phyloP scores from a whole-genome alignment of 2,329 filamentous ascomycete genomes.

The Alternaria sp. region DNA sequence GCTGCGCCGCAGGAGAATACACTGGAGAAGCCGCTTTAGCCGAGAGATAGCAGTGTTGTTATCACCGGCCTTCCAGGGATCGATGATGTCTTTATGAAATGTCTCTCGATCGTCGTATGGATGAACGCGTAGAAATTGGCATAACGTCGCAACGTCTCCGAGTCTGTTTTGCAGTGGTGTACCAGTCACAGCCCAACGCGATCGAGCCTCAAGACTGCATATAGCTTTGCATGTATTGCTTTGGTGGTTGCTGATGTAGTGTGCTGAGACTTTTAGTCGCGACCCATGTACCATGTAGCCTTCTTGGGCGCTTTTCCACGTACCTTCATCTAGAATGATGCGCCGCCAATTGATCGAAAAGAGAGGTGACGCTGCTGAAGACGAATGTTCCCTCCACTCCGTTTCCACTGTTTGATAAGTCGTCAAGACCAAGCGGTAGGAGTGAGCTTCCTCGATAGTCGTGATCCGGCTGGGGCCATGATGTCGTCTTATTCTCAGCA shows the following conservation, averaged over 20 bases:
- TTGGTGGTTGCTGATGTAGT: slow-evolving; percentile 39
- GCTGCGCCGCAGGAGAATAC: slow-evolving; percentile 54
- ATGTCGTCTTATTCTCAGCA: not conserved
- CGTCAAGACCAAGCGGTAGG: not conserved
- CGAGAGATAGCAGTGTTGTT: slow-evolving; percentile 49
- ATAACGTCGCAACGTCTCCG: slow-evolving; percentile 25
- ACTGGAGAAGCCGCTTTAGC: slow-evolving; percentile 52
- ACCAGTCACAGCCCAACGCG: slow-evolving; percentile 64
- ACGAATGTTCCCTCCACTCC: not conserved
- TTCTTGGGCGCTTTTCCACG: not conserved
- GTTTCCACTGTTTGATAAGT: slow-evolving; percentile 22
- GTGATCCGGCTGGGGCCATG: not conserved
- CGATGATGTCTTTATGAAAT: slow-evolving; percentile 54
- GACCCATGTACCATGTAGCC: not conserved
- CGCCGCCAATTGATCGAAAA: slow-evolving; percentile 50
- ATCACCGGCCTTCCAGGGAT: slow-evolving; percentile 51
- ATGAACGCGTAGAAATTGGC: slow-evolving; percentile 25
- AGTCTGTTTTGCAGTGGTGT: slow-evolving; percentile 48
- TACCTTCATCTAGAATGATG: slow-evolving; percentile 47
- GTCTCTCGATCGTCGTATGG: slow-evolving; percentile 38
- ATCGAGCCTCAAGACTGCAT: slow-evolving; percentile 53
- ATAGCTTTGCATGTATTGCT: slow-evolving; percentile 25
- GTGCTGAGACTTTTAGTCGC: not conserved
- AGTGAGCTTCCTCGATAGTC: not conserved
- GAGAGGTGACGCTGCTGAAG: not conserved